Percentiles rank a stretch among this genome's conserved stretches.
These are phyloP conservation scores for Blastobotrys capitulatus DNA, from an alignment of 1,139 yeast species.

Conservation along the genomic window DNA sequence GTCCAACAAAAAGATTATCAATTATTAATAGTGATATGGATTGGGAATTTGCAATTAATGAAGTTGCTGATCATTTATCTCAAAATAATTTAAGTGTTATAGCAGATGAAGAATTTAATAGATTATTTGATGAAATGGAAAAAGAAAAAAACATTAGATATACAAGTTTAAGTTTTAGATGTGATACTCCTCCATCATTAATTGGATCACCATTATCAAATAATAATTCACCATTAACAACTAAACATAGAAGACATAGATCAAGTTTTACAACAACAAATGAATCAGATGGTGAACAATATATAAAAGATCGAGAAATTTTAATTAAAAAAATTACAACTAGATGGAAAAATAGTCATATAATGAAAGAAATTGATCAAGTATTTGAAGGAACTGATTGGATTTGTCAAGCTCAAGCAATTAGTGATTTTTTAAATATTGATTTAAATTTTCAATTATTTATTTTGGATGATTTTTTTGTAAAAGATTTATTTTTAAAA, in stretches of 20 bases:
- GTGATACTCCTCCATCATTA: constrained; percentile 4
- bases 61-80: constrained; percentile 16
- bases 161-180: neutral
- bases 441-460: constrained; percentile 23
- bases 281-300: neutral
- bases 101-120: constrained; percentile 20
- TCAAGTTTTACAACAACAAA: neutral
- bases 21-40: constrained; percentile 7
- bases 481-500: neutral
- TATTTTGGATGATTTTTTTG: constrained; percentile 16
- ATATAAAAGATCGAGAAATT: constrained; percentile 16
- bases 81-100: constrained; percentile 13
- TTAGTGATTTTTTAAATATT: constrained; percentile 16
- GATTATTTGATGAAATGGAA: constrained; percentile 21
- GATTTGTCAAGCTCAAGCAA: constrained; percentile 23
- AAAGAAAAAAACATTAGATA: constrained; percentile 11
- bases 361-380: constrained; percentile 14
- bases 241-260: neutral
- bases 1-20: neutral
- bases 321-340: constrained; percentile 12
- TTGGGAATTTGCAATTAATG: constrained; percentile 19
- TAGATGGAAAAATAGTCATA: constrained; percentile 3
- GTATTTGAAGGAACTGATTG: constrained; percentile 15
- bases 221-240: neutral
- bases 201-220: neutral